These are phyloP conservation scores for Sesbania bispinosa DNA, from an alignment of 306 rosid species.

Conservation along the genomic window DNA sequence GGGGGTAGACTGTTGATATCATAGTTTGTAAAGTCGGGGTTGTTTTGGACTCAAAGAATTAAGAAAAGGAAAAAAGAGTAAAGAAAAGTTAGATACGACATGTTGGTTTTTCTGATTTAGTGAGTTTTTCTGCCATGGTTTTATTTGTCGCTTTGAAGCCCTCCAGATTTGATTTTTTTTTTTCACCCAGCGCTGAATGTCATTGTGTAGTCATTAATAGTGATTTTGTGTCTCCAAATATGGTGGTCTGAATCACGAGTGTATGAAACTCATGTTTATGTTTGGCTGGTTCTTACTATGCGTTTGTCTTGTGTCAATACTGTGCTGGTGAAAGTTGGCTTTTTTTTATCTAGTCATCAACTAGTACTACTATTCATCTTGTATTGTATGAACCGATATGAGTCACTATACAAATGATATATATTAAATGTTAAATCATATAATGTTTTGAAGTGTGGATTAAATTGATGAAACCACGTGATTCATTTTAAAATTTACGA, in stretches of 20 bases:
- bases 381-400: no score
- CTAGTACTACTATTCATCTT: neutral
- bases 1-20: slow-evolving; percentile 29
- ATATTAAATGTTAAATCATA: no score
- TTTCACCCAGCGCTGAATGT: slow-evolving; percentile 3
- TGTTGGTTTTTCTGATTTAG: slow-evolving; percentile 21
- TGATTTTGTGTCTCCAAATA: neutral
- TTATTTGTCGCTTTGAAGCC: slow-evolving; percentile 19
- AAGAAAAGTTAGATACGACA: neutral
- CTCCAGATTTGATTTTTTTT: slow-evolving; percentile 18
- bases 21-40: slow-evolving; percentile 15
- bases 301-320: neutral
- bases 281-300: slow-evolving; percentile 5
- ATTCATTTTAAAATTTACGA: no score
- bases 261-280: neutral
- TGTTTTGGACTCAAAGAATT: neutral
- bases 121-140: slow-evolving; percentile 10
- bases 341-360: no score
- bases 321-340: neutral
- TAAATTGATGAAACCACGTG: no score
- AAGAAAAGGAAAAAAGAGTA: neutral
- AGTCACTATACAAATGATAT: no score
- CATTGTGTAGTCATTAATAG: neutral
- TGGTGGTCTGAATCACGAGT: neutral
- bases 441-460: no score